Evolutionary conservation across 768 basidiomycete species (phyloP), one percentile per base, ranked within the genome.

Genomic region (Mycena filopes): DNA sequence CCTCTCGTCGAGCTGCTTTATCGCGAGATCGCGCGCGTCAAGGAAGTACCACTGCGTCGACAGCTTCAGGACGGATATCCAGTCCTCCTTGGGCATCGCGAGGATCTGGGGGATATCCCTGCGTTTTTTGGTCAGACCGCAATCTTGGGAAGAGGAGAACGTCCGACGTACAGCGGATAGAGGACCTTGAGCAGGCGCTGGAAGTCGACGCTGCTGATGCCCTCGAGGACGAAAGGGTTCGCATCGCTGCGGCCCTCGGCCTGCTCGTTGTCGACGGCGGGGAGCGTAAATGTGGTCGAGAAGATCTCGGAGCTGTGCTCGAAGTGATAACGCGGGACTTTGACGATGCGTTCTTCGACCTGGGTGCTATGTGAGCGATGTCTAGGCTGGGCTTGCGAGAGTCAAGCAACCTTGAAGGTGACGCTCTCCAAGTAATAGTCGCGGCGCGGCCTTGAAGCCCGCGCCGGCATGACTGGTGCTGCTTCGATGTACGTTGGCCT

Each of bases 331-430:
- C 74, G 73, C 12, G 80, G 82, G 9, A 83, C 70, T 54, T 79
- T 79, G 74, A 81, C 82, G n/a, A 80, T 58, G 16, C 68, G 69
- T 45, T 75, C 73, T 49, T 82, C 82, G 38, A 81, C 81, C 81
- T 82, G 18, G 3, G 40, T n/a, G 28, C 16, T 25, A 3, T 8
- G 26, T 55, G 10, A 55, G 50, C 2, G 29, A 42, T 10, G 26
- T 20, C 41, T 29, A n/a, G n/a, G n/a, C 26, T 5, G 36, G 36
- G 36, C 26, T 9, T 12, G 23, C 7, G 25, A 16, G 33, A 25
- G 11, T 15, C 13, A 41, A n/a, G 40, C 10, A 16, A 29, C 54
- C 54, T 55, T 4, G 41, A 55, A 55, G 2, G 40, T 43, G 9
- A 55, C 42, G 25, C 6, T 43, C 11, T 43, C 28, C 2, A 36